Percentiles rank a stretch among this genome's conserved stretches.
These are phyloP conservation scores for Quercus mongolica DNA, from an alignment of 306 rosid species.

Conservation along the genomic window DNA sequence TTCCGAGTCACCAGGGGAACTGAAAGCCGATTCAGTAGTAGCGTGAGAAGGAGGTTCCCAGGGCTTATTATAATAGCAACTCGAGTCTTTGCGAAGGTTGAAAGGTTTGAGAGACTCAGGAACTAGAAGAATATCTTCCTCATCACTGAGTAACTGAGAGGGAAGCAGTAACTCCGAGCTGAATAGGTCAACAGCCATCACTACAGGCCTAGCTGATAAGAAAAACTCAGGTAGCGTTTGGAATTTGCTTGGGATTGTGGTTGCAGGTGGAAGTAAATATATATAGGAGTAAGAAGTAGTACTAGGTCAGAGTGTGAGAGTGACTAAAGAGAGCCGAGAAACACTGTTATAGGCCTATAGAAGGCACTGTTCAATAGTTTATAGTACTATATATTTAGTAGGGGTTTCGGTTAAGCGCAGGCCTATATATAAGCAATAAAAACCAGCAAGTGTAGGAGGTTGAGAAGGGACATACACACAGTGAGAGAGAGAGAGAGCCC, in stretches of 20 bases:
- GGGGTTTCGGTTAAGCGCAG: no score
- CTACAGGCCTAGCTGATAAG: neutral
- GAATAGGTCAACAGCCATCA: slow-evolving; percentile 51
- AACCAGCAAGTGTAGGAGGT: no score
- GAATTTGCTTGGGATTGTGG: neutral
- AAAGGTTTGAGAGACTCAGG: neutral
- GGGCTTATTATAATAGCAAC: neutral
- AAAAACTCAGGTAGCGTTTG: slow-evolving; percentile 4
- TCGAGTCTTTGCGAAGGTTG: neutral
- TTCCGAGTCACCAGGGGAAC: slow-evolving; percentile 16
- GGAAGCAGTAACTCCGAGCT: slow-evolving; percentile 25
- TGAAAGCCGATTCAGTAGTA: neutral
- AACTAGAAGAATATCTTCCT: neutral
- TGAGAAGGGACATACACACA: neutral
- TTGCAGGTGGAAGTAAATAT: neutral
- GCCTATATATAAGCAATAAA: no score
- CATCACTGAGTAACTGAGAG: slow-evolving; percentile 21
- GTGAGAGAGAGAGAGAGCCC: neutral
- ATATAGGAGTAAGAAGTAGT: neutral
- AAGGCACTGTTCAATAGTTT: no score
- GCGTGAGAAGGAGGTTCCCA: neutral
- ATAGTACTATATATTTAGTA: no score
- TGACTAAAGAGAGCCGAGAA: no score
- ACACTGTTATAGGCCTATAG: no score
- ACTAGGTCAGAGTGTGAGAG: no score